Percentiles rank a stretch among this genome's conserved stretches.
Conservation (phyloP, 805 yeast genomes). For the Novakomyces olei region DNA sequence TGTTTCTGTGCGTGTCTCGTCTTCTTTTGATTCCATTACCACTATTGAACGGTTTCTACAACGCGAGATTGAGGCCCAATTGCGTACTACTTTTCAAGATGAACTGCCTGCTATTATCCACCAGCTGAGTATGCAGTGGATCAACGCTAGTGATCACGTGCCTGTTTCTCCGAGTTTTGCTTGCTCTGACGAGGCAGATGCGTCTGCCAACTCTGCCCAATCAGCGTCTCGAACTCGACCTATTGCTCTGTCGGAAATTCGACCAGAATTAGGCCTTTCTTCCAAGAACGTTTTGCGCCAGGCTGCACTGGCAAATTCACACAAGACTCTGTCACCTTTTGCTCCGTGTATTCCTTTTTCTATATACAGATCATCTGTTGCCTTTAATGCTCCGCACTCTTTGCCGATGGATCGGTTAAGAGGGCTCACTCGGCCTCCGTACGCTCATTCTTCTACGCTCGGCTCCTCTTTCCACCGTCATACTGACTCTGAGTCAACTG, state of each 20-base stretch:
- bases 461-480: too few relatives aligned
- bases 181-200: constrained; percentile 3
- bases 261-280: constrained; percentile 40
- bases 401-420: too few relatives aligned
- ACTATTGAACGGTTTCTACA: constrained; percentile 69
- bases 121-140: constrained; percentile 47
- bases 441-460: too few relatives aligned
- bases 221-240: constrained; percentile 16
- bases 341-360: constrained; percentile 37
- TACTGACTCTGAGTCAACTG: too few relatives aligned
- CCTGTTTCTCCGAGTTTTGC: background rate
- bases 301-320: constrained; percentile 43
- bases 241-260: constrained; percentile 27
- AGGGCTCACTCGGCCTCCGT: too few relatives aligned
- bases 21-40: constrained; percentile 69
- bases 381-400: too few relatives aligned
- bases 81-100: constrained; percentile 61
- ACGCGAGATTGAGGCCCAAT: constrained; percentile 59
- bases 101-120: constrained; percentile 64
- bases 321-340: constrained; percentile 59
- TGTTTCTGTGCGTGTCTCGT: constrained; percentile 57
- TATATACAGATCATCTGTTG: constrained; percentile 40
- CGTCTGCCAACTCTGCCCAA: constrained; percentile 3
- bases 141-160: constrained; percentile 11
- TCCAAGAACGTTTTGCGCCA: constrained; percentile 47